Base-by-base conservation (phyloP, 345 rosid genomes). In the Camelina neglecta region DNA sequence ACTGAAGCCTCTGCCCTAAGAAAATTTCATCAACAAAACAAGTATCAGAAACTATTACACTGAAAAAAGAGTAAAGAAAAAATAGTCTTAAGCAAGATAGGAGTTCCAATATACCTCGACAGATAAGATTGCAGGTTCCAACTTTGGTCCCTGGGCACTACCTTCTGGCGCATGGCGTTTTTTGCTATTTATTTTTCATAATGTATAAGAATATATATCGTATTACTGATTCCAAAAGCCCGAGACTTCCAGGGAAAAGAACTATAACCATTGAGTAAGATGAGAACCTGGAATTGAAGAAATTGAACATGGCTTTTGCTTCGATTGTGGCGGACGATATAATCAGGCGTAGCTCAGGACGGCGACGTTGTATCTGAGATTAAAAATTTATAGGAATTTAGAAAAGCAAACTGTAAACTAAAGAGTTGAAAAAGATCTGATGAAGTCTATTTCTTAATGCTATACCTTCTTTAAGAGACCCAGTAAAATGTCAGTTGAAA, bases 281-380 rank as follows among this genome's bases (percentile, higher is more conserved):
- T 76, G 18, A 67, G 59, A 76, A 94, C 97, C 99, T 86, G 78
- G 83, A 23, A 59, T 62, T 86, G 81, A 95, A 95, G 85, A 95
- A 95, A 80, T 86, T 78, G 59, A 89, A 80, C 89, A 95, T 92
- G 31, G 96, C 73, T 77, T 92, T 88, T 15, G 93, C 97, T 83
- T 92, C 99, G 51, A 95, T 95, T 60, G 99, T 95, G 73, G 99
- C 99, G 29, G 99, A 95, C 7, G 97, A 87, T 78, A 95, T 92
- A 21, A 95, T 83, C 72, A 95, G 81, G 20, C 97, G 97, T 71
- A 92, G 81, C 60, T 95, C 97, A 80, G 99, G 93, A 51, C 97
- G 90, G 35, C 97, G 86, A 9, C 85, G 88, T 81, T 90, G 99
- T 67, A 95, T 88, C 97, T 92, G 77, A 23, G 61, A 76, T 69